Evolutionary conservation across 2,329 filamentous ascomycete genomes (phyloP), one percentile per base, ranked within the genome.

Genomic region (Akanthomyces lecanii): DNA sequence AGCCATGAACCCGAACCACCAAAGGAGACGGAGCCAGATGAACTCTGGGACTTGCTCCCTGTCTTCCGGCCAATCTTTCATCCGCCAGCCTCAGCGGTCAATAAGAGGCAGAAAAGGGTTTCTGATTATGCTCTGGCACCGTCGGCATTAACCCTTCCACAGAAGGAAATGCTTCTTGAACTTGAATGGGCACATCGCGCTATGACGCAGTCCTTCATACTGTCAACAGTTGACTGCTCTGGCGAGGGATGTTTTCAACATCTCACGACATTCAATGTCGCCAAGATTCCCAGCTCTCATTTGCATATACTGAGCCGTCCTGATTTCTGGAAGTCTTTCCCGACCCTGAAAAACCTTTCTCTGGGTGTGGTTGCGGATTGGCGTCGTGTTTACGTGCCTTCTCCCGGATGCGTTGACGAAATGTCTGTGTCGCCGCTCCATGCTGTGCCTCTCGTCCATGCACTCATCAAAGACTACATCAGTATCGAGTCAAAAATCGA

Each of bases 171-270:
- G 84, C 73, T 91, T 1, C 75, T 88, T 44, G 87, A 90, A 71
- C 84, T 86, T 4, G 83, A 86, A 59, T 89, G 87, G 85, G 87
- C 87, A 7, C 87, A 90, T 66, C 78, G 83, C 60, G 87, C 87
- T 21, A 87, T 90, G 70, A 78, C 90, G 53, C 83, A 87, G 55
- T 88, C 87, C 1, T 90, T 88, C 67, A 82, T 86, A 66, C 81
- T 89, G 54, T 82, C 85, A 1, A 73, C 90, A 50, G 82, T 86
- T 28, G 85, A 89, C 68, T 88, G 88, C 64, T 71, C 74, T 18
- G 55, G 62, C 11, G 76, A 77, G 5, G 66, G 69, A 5, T 80
- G 77, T 1, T 89, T 90, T 66, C 64, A 69, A 8, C 73, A 78
- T 6, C 78, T 91, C 50, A 82, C 81, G 25, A 84, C 81, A 6